Base-by-base conservation (phyloP, 2,329 filamentous ascomycete genomes). In the Emericellopsis atlantica region DNA sequence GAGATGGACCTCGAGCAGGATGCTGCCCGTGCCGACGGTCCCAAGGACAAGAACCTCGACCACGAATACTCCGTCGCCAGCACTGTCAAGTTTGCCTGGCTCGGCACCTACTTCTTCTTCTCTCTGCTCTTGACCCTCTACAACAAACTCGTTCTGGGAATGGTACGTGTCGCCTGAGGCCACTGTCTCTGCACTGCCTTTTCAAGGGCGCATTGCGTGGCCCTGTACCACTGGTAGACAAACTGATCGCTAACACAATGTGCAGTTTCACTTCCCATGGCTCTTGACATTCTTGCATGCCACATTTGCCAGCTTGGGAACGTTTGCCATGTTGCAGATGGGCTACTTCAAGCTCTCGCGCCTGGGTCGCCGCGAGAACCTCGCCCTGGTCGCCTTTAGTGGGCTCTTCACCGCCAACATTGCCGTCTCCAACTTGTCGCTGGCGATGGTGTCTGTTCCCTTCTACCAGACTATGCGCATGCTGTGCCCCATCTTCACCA, bases 391-490 rank as follows among this genome's bases (percentile, higher is more conserved):
- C 26, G 64, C 69, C 37, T 79, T 79, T 54, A 79, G 75, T 31
- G 62, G 70, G 33, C 65, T 79, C 7, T 79, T 77, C 56, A 79
- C 75, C 14, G 64, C 74, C 53, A 79, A 79, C 56, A 78, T 79
- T 48, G 75, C 75, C 43, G 69, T 77, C 36, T 76, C 72, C n/a
- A 79, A 79, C 56, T 64, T 77, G 21, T 78, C 74, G n/a, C 63
- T 79, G 32, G 63, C 61, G 45, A 67, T 76, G 66, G 74, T 76
- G 32, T 79, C 76, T 1, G 72, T 80, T n/a, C 72, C 76, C 2
- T 80, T 80, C 56, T 77, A 79, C 55, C 76, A 80, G 54, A 74
- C 77, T 43, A 70, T 79, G 56, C 69, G 76, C 46, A 76, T 76
- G 45, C 72, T 74, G 16, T 73, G 68, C 44, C 76, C 76, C 23